Evolutionary conservation across 2,329 filamentous ascomycete species (phyloP), one percentile per base, ranked within the genome.

Genomic region (Claviceps fusiformis): DNA sequence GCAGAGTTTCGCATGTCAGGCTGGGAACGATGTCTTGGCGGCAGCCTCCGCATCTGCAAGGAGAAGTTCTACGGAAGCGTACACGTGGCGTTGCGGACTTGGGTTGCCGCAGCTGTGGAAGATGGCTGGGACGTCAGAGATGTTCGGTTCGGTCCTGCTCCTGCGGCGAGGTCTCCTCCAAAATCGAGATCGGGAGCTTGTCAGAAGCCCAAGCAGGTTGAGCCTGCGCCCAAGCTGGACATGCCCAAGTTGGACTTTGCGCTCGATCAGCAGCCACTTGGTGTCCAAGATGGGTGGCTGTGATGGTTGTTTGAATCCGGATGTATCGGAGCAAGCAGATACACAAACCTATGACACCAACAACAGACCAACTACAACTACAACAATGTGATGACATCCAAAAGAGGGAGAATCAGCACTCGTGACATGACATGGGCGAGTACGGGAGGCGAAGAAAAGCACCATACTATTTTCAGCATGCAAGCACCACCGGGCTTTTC

Each of bases 21-120:
- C 8, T 95, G 90, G 75, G 93, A 98, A 70, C 90, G 90, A 62
- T 83, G 87, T 61, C 87, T 97, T 78, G 90, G 90, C 17, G 80
- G 81, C 27, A 92, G 84, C 56, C 74, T 97, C 59, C 83, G 93
- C 5, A 85, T 92, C 17, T 97, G 92, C 75, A 98, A 97, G 68
- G 91, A 96, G 70, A 97, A 97, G 68, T 95, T 97, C 68, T 97
- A 98, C 67, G 87, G 87, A 2, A 83, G 87, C 51, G 87, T 98
- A 4, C 93, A 98, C 67, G 89, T 92, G 62, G 89, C 85, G 2
- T 75, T 97, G 59, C 83, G 87, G 54, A 91, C 87, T 7, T 98
- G 92, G 91, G 87, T 96, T 19, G 85, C 85, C 0, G 93, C 92
- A 0, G 91, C 89, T 0, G 78, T 76, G 33, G 90, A 91, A 58